Conservation (phyloP, 148 eudicot genomes). For the Dianthus caryophyllus region DNA sequence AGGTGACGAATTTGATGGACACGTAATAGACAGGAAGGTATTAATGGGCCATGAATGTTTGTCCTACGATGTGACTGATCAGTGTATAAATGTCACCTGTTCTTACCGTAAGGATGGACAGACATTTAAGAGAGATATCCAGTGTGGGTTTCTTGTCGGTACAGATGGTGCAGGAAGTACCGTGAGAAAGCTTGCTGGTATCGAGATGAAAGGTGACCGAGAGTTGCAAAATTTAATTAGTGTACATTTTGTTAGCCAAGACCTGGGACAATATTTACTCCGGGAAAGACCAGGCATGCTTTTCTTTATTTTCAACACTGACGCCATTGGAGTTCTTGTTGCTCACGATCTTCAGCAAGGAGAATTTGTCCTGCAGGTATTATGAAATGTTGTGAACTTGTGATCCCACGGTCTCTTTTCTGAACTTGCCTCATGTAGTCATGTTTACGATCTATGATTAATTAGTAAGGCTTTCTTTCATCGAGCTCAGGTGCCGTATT, state of each 20-base stretch:
- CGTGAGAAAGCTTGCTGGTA: conserved; percentile 63
- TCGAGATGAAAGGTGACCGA: conserved; percentile 69
- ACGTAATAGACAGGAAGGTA: conserved; percentile 45
- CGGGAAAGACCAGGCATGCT: conserved; percentile 91
- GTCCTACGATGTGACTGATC: conserved; percentile 40
- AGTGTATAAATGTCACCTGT: conserved; percentile 53
- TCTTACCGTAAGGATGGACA: conserved; percentile 48
- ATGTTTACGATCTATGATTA: background rate
- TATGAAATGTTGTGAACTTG: conserved; percentile 1
- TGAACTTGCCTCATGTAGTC: background rate
- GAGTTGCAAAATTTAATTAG: conserved; percentile 88
- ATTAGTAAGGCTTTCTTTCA: conserved; percentile 4
- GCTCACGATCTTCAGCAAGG: conserved; percentile 96
- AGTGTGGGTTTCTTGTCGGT: conserved; percentile 65
- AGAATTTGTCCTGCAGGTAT: conserved; percentile 92
- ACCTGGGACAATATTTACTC: conserved; percentile 67
- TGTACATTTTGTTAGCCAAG: conserved; percentile 69
- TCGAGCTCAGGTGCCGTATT: conserved; percentile 64
- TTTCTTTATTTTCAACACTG: conserved; percentile 83
- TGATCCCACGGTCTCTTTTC: conserved; percentile 2
- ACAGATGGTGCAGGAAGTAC: conserved; percentile 93
- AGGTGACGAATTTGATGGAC: conserved; percentile 22
- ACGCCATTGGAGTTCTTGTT: conserved; percentile 92
- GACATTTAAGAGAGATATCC: conserved; percentile 43
- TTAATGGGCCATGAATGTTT: conserved; percentile 83